Evolutionary conservation across 495 filamentous ascomycete species (phyloP).

Genomic region (Pseudevernia furfuracea): DNA sequence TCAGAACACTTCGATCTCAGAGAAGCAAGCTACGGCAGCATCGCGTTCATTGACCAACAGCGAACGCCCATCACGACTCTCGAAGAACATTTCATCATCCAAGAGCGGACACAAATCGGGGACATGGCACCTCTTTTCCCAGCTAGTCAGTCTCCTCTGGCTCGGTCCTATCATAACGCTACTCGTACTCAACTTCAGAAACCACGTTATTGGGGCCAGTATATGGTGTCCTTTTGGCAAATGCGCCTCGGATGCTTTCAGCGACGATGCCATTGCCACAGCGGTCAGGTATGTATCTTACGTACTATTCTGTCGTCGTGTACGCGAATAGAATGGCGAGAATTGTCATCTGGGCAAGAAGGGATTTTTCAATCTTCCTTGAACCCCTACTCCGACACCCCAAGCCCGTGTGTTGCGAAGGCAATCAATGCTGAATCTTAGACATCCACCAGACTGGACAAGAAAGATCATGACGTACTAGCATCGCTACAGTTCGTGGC

Average conservation of each 20-base stretch:
- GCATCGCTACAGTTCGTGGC: conserved; percentile 29
- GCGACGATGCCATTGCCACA: neutral
- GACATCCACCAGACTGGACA: conserved; percentile 21
- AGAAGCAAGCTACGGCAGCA: too few species aligned
- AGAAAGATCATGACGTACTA: conserved; percentile 24
- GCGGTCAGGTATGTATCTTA: too few species aligned
- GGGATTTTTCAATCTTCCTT: too few species aligned
- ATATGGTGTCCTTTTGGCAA: conserved; percentile 24
- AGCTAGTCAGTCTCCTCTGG: conserved; percentile 26
- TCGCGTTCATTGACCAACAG: too few species aligned
- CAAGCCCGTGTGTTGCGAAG: conserved; percentile 6
- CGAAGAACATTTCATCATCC: too few species aligned
- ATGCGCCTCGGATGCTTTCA: neutral
- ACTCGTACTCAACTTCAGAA: conserved; percentile 24
- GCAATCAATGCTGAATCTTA: conserved; percentile 9
- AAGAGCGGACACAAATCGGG: too few species aligned
- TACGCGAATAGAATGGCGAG: too few species aligned
- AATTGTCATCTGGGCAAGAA: too few species aligned
- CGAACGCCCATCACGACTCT: too few species aligned
- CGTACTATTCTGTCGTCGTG: too few species aligned
- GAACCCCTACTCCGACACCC: too few species aligned
- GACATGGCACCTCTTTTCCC: conserved; percentile 10
- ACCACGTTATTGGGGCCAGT: conserved; percentile 25
- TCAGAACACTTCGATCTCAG: neutral
- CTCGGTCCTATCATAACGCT: conserved; percentile 25